Base-by-base conservation (phyloP, 768 basidiomycete species). In the Lactarius sanguifluus region DNA sequence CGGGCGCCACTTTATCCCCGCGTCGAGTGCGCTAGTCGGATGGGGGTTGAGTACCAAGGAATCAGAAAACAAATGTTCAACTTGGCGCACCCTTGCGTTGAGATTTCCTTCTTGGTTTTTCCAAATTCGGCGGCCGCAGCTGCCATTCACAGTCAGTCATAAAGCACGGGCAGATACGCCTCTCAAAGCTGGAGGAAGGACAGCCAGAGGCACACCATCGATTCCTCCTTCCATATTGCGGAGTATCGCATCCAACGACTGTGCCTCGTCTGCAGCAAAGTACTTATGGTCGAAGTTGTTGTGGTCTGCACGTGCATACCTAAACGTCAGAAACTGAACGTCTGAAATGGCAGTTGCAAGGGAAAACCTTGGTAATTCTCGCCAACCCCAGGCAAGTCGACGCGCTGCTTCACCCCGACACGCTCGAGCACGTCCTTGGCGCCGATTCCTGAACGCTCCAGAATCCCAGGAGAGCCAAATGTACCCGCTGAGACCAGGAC, bases 71-170 rank as follows among this genome's bases (percentile, higher is more conserved):
- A 23, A 15, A 18, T 30, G 6, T 72, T 32, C 2, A 32, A 32
- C 32, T 32, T 79, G 69, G 85, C 79, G 3, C 36, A 87, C 88
- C 84, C 88, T 68, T 83, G 79, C 1, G 85, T 79, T 70, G 88
- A 76, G 50, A 83, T 71, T 2, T 86, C 85, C 38, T 72, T 78
- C 0, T 83, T 85, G 0, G 73, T 72, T 20, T 71, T 69, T 10
- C 72, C 64, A 75, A 77, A 83, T 50, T 79, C 73, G 23, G 61
- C 67, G 38, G 70, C 70, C 72, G 77, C 76, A 61, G 75, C 79
- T 81, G 41, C 28, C 30, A 30, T 36, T 13, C 47, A 15, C 2
- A 12, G 32, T 30, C 34, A 25, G 7, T 45, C 7, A 32, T 61
- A 1, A 57, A 25, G 57, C 20, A 10, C n/a, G 16, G 59, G 20